Evolutionary conservation across 1,139 yeast species (phyloP).

Genomic region (Chernovozyma aurita): DNA sequence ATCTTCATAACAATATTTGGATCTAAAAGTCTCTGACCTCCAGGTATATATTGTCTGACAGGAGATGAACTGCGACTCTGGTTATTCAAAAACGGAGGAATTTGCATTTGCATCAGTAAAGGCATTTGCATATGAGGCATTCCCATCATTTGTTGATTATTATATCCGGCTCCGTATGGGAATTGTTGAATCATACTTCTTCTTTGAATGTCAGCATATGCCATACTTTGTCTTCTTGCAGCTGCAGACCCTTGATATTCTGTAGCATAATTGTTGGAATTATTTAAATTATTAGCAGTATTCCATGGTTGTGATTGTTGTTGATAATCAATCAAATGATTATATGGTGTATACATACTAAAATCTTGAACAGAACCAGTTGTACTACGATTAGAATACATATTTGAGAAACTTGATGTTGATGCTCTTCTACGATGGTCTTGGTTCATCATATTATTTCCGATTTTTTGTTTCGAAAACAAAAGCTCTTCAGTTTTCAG

Average conservation of each 20-base stretch:
- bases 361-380: background rate
- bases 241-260: conserved; percentile 5
- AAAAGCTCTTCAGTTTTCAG: background rate
- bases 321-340: background rate
- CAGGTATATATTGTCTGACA: conserved; percentile 1
- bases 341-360: background rate
- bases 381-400: background rate
- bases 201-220: conserved; percentile 17
- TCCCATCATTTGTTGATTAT: conserved; percentile 3
- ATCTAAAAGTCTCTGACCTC: conserved; percentile 7
- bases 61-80: conserved; percentile 7
- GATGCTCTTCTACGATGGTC: background rate
- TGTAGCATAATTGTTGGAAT: background rate
- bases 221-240: conserved; percentile 18
- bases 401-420: background rate
- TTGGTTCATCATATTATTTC: background rate
- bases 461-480: background rate
- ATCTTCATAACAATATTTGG: conserved; percentile 26
- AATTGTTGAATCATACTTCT: conserved; percentile 15
- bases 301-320: background rate
- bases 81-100: conserved; percentile 1
- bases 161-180: background rate
- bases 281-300: background rate
- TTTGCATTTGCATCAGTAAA: conserved; percentile 4
- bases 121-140: conserved; percentile 1